Conservation (phyloP, 306 rosid species). For the Styphnolobium japonicum region DNA sequence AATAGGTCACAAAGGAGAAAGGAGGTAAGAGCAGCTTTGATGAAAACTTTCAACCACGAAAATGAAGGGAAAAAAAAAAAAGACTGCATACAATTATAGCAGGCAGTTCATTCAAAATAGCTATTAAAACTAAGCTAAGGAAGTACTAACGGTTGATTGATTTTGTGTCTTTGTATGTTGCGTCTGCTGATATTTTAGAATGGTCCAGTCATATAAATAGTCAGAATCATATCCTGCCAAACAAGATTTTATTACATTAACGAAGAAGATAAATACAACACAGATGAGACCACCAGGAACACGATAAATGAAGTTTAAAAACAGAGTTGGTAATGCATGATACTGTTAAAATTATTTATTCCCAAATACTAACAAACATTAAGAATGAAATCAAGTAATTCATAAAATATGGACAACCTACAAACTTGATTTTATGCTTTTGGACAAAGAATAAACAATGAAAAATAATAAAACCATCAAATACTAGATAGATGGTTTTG, state of each 20-base stretch:
- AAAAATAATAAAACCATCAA: not conserved
- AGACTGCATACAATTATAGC: not conserved
- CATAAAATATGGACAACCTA: not conserved
- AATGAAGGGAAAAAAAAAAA: not conserved
- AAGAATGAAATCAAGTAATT: not conserved
- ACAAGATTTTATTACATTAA: not conserved
- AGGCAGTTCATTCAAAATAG: not conserved
- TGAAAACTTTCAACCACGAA: not conserved
- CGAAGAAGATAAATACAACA: not conserved
- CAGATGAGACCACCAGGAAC: not conserved
- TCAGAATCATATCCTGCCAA: conserved; percentile 67
- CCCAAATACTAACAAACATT: not conserved
- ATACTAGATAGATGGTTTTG: not conserved
- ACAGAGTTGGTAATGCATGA: not conserved
- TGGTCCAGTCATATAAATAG: conserved; percentile 72
- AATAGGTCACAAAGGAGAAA: not conserved
- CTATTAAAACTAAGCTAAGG: not conserved
- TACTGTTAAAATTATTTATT: not conserved
- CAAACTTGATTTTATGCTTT: not conserved
- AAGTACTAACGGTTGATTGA: conserved; percentile 34
- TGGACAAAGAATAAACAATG: not conserved
- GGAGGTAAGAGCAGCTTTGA: not conserved
- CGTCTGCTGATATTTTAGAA: conserved; percentile 62
- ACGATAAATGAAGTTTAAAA: not conserved
- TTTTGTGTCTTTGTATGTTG: conserved; percentile 32